Evolutionary conservation across 768 basidiomycete genomes (phyloP).

Genomic region (Naganishia vaughanmartiniae): DNA sequence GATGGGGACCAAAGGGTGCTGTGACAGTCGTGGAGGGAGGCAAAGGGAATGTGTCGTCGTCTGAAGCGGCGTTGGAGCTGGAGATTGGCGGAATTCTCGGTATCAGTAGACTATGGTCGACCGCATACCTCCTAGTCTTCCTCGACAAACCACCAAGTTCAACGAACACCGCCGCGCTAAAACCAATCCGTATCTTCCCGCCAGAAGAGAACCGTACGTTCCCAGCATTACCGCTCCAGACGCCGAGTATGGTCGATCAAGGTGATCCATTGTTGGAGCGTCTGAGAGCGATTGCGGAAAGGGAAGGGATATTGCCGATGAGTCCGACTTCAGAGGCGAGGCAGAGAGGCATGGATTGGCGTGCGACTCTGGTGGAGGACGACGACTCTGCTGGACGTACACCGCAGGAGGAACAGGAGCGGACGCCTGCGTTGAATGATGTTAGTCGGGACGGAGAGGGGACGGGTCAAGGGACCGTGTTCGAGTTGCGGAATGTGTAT

Average conservation of each 20-base stretch:
- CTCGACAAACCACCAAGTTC: conserved; percentile 33
- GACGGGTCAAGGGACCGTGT: conserved; percentile 32
- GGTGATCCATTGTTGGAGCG: conserved; percentile 18
- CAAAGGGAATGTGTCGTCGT: not conserved
- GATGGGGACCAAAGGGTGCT: conserved; percentile 42
- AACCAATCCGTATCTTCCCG: conserved; percentile 35
- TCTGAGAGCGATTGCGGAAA: conserved; percentile 23
- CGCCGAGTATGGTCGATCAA: conserved; percentile 17
- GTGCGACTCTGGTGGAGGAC: not conserved
- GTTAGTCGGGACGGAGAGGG: not conserved
- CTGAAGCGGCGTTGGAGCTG: conserved; percentile 7
- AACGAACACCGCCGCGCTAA: not conserved
- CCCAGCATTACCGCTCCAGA: conserved; percentile 23
- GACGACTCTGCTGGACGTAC: not conserved
- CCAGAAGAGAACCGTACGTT: conserved; percentile 31
- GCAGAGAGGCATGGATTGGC: not conserved
- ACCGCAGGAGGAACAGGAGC: not conserved
- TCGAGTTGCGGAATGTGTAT: conserved; percentile 40
- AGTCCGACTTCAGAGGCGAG: not conserved
- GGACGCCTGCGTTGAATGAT: not conserved
- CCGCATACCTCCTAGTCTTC: conserved; percentile 46
- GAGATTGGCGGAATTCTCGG: conserved; percentile 47
- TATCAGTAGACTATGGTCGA: conserved; percentile 46
- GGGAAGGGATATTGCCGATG: conserved; percentile 34
- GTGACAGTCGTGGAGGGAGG: conserved; percentile 27